phyloP scores from a whole-genome alignment of 2,329 filamentous ascomycete species.

The Penicillium sp. region DNA sequence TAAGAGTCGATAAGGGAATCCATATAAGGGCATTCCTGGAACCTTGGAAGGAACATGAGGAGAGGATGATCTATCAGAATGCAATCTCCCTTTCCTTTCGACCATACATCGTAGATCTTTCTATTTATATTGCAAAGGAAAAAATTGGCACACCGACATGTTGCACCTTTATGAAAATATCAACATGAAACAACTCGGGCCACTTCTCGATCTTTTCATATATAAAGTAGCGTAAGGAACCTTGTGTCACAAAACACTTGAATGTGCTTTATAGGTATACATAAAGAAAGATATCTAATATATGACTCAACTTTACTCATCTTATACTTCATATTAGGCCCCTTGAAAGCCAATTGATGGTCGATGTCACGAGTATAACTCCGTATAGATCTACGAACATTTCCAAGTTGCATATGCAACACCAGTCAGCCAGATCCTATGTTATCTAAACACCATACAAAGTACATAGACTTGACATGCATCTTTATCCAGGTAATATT shows the following conservation, averaged over 20 bases:
- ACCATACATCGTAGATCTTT: neutral
- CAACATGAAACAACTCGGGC: neutral
- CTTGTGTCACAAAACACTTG: neutral
- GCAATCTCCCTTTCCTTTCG: neutral
- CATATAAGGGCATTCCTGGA: neutral
- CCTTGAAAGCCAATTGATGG: neutral
- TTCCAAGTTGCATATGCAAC: neutral
- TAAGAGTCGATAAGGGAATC: constrained; percentile 8
- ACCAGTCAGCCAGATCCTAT: neutral
- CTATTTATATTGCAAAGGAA: neutral
- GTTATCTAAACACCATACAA: neutral
- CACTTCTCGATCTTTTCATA: neutral
- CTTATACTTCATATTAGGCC: too few relatives aligned
- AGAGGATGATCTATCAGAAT: neutral
- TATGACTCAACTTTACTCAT: too few relatives aligned
- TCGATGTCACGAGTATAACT: neutral
- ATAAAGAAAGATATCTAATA: neutral
- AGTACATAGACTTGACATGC: too few relatives aligned
- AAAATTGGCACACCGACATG: neutral
- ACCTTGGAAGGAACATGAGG: neutral
- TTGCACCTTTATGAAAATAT: neutral
- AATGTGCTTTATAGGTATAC: neutral
- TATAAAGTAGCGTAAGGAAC: neutral
- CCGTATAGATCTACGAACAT: neutral
- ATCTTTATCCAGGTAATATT: too few relatives aligned